Evolutionary conservation across 257 asterid species (phyloP).

Genomic region (Nemophila menziesii): DNA sequence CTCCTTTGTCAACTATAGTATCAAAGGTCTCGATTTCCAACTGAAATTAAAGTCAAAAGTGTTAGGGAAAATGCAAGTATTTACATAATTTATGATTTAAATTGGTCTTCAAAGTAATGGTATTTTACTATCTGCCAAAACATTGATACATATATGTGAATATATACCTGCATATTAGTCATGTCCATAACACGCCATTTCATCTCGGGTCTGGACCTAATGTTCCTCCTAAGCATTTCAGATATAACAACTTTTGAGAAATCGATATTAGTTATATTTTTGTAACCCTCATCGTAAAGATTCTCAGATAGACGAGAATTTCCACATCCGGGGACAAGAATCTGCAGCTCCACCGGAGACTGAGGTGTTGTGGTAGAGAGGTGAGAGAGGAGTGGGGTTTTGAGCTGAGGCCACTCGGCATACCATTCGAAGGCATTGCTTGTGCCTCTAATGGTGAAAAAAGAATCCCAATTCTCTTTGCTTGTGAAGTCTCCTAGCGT

Average conservation of each 20-base stretch:
- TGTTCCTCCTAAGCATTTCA: constrained; percentile 70
- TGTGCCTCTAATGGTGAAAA: constrained; percentile 60
- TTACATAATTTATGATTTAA: too few relatives aligned
- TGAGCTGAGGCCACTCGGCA: constrained; percentile 74
- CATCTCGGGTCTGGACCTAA: constrained; percentile 68
- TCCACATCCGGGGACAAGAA: constrained; percentile 95
- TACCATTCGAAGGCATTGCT: constrained; percentile 91
- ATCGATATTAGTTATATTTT: constrained; percentile 62
- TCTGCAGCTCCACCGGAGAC: constrained; percentile 22
- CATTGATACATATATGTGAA: too few relatives aligned
- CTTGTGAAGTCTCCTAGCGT: constrained; percentile 74
- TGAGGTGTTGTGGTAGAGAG: constrained; percentile 15
- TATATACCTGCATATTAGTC: constrained; percentile 68
- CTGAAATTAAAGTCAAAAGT: constrained; percentile 28
- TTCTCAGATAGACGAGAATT: constrained; percentile 82
- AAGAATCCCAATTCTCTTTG: constrained; percentile 89
- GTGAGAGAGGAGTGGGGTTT: constrained; percentile 25
- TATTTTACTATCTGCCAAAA: too few relatives aligned
- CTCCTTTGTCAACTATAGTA: constrained; percentile 83
- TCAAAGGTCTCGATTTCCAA: constrained; percentile 52
- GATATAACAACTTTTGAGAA: constrained; percentile 83
- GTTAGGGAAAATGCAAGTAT: constrained; percentile 7
- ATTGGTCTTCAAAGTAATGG: too few relatives aligned
- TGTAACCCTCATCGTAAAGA: constrained; percentile 63
- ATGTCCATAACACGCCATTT: constrained; percentile 97